Evolutionary conservation across 2,329 filamentous ascomycete genomes (phyloP), one percentile per base, ranked within the genome.

Genomic region (Lasiodiplodia sp.): DNA sequence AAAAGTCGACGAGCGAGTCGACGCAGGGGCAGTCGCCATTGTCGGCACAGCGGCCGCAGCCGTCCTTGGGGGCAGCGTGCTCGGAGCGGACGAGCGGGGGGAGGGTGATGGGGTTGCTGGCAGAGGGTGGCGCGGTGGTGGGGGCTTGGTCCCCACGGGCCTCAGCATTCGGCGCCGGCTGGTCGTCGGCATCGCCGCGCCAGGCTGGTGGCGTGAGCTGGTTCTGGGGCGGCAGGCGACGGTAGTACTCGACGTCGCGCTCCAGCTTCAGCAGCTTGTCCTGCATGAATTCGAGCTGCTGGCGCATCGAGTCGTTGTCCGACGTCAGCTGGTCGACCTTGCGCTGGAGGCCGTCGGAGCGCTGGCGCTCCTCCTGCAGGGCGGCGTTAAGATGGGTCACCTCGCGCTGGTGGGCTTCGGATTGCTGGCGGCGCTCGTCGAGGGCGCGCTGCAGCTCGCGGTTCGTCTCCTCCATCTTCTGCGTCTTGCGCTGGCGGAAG

Each of bases 401-500:
- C 44, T 68, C 52, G 28, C 38, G 53, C 62, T 71, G 56, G 28
- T 70, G 60, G 6, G 71, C 52, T 23, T 75, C 72, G 53, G 69
- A 51, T 18, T 73, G 63, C 64, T 71, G 69, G n/a, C 56, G 66
- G 49, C 67, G 67, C 49, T 60, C 67, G 18, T 69, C 67, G 37
- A 66, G 69, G 31, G 69, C 69, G n/a, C 37, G 68, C 63, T 87
- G 83, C 6, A 78, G 71, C 66, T 77, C 73, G 31, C 69, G 67
- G 70, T 87, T 83, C 56, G 88, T 80, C 71, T 87, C 94, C 49
- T 91, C 90, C 7, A 97, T 92, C 49, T 93, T 91, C 28, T 93
- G 92, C 2, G 93, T 93, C 71, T 95, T 88, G 69, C 95, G 87
- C 81, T 97, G 94, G 40, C 95, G 88, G 80, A 98, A 98, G 1